Conservation (phyloP, 352 stramenopile genomes). For the Globisporangium nunn region DNA sequence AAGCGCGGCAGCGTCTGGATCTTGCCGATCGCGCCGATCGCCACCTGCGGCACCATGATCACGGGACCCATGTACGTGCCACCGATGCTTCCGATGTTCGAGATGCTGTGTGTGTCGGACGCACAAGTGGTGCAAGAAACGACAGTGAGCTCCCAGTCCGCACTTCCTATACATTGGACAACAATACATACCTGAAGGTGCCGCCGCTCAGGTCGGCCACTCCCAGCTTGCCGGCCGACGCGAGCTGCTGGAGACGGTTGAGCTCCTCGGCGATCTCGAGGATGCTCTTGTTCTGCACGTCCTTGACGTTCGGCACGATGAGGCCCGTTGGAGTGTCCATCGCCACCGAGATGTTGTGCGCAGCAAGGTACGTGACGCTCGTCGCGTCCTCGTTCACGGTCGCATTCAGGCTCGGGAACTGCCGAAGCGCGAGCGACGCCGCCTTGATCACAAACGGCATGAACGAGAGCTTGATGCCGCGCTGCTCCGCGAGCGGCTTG, state of each 20-base stretch:
- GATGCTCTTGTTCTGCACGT: conserved; percentile 82
- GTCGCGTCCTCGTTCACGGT: conserved; percentile 82
- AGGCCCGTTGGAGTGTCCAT: conserved; percentile 96
- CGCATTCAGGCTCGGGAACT: conserved; percentile 93
- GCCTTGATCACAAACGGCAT: conserved; percentile 97
- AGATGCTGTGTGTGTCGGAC: conserved; percentile 37
- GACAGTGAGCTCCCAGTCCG: background rate
- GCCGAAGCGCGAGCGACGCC: conserved; percentile 88
- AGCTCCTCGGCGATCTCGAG: conserved; percentile 83
- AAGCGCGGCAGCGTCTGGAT: conserved; percentile 96
- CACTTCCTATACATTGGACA: background rate
- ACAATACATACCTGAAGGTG: conserved; percentile 81
- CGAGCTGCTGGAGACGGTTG: conserved; percentile 82
- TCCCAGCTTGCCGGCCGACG: conserved; percentile 68
- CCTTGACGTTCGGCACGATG: conserved; percentile 95
- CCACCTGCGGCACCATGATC: conserved; percentile 94
- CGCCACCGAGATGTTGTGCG: conserved; percentile 97
- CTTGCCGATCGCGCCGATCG: conserved; percentile 95
- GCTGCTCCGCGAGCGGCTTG: conserved; percentile 73
- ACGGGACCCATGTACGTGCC: conserved; percentile 97
- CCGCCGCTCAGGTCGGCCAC: conserved; percentile 86
- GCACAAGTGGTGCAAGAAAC: conserved; percentile 2
- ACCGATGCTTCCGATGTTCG: conserved; percentile 94
- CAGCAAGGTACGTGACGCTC: conserved; percentile 81
- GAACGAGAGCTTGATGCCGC: conserved; percentile 90